Evolutionary conservation across 2,329 filamentous ascomycete genomes (phyloP).

Genomic region (Fusarium palustre): DNA sequence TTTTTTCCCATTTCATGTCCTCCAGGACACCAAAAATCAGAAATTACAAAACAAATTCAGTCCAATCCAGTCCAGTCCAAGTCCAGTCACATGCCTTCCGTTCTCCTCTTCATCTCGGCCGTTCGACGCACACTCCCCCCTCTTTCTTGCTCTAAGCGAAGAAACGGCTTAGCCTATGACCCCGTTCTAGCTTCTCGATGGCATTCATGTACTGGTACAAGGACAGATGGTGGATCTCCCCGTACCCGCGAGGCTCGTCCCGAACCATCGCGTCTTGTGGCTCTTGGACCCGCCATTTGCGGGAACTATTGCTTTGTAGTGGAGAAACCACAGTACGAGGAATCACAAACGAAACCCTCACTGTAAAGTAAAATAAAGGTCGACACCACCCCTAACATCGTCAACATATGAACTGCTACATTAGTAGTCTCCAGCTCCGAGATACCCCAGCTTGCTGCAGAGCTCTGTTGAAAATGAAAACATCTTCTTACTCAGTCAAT

Average conservation of each 20-base stretch:
- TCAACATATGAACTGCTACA: neutral
- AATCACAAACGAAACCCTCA: neutral
- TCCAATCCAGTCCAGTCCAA: neutral
- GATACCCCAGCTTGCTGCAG: neutral
- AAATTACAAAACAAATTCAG: constrained; percentile 28
- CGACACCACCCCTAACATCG: neutral
- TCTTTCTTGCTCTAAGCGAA: constrained; percentile 17
- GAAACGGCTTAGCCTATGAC: constrained; percentile 9
- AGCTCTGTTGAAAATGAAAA: neutral
- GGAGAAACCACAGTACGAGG: constrained; percentile 30
- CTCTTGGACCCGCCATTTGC: constrained; percentile 11
- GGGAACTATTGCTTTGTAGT: constrained; percentile 30
- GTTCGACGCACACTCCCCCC: constrained; percentile 33
- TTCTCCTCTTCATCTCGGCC: constrained; percentile 21
- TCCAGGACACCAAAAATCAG: neutral
- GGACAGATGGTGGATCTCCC: constrained; percentile 20
- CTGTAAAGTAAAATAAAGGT: neutral
- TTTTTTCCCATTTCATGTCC: neutral
- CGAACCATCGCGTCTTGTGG: constrained; percentile 33
- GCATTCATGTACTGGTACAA: constrained; percentile 30
- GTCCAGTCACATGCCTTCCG: constrained; percentile 32
- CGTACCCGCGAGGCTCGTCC: constrained; percentile 36
- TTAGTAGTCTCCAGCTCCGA: neutral
- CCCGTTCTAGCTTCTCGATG: constrained; percentile 8
- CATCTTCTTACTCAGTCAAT: constrained; percentile 5